A percentile compares a stretch with the other conserved stretches of the same genome.
Conservation (phyloP, 2,329 filamentous ascomycete genomes). For the Xylaria arbuscula region DNA sequence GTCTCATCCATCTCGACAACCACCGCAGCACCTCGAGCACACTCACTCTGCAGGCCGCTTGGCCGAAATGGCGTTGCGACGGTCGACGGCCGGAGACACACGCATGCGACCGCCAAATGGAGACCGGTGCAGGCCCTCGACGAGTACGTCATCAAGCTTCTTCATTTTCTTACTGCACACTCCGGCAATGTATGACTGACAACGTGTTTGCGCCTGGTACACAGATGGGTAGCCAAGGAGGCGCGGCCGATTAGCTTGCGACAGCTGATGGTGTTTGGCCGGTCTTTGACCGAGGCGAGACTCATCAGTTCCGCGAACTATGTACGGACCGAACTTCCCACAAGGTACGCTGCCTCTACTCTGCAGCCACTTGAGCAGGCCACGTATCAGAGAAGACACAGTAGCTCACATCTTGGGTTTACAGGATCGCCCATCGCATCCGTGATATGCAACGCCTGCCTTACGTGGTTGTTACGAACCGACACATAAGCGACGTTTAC, state of each 20-base stretch:
- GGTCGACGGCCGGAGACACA: constrained; percentile 42
- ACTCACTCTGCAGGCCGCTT: constrained; percentile 32
- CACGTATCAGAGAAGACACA: not conserved
- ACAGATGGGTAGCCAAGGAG: constrained; percentile 91
- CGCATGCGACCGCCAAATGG: constrained; percentile 60
- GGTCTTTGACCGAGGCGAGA: constrained; percentile 88
- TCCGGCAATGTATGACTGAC: constrained; percentile 27
- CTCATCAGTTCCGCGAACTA: constrained; percentile 97
- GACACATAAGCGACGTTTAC: constrained; percentile 93
- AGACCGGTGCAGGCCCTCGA: constrained; percentile 72
- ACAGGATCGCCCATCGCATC: constrained; percentile 88
- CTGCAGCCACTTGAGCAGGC: not conserved
- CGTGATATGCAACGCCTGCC: constrained; percentile 97
- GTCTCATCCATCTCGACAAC: constrained; percentile 18
- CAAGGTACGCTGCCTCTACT: constrained; percentile 63
- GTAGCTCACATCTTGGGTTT: constrained; percentile 4
- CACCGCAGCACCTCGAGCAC: constrained; percentile 20
- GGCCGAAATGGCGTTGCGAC: constrained; percentile 32
- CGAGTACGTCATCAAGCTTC: constrained; percentile 60
- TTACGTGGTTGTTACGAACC: constrained; percentile 95
- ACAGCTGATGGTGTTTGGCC: constrained; percentile 96
- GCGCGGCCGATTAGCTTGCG: constrained; percentile 95
- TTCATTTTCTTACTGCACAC: constrained; percentile 28
- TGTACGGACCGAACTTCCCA: constrained; percentile 92
- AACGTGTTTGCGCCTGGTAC: constrained; percentile 12